These are phyloP conservation scores for Akanthomyces lecanii DNA, from an alignment of 2,329 filamentous ascomycete species.

Conservation along the genomic window DNA sequence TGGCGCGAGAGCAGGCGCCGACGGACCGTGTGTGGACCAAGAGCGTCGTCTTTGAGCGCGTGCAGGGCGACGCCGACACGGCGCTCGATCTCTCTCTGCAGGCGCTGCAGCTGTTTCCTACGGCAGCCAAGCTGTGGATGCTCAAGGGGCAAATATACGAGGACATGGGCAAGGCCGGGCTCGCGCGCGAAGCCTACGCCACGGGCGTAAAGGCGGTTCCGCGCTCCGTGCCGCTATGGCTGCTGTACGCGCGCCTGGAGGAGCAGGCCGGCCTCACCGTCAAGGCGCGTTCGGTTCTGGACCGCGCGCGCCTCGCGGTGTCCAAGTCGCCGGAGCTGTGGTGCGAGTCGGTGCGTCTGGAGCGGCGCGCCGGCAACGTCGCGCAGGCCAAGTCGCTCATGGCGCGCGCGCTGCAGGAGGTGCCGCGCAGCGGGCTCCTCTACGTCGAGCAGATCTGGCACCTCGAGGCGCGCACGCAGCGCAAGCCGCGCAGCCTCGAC, in stretches of 20 bases:
- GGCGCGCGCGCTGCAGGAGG: conserved; percentile 88
- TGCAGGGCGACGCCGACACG: conserved; percentile 71
- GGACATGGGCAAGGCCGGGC: conserved; percentile 68
- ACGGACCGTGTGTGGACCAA: conserved; percentile 98
- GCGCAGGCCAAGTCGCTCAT: conserved; percentile 86
- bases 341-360: conserved; percentile 90
- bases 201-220: conserved; percentile 85
- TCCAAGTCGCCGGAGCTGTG: conserved; percentile 82
- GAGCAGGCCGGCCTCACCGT: conserved; percentile 78
- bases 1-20: conserved; percentile 81
- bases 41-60: conserved; percentile 87
- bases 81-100: conserved; percentile 85
- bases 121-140: conserved; percentile 90
- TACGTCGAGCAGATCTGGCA: conserved; percentile 97
- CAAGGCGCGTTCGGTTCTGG: conserved; percentile 90
- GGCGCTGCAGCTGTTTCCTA: conserved; percentile 80
- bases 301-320: conserved; percentile 81
- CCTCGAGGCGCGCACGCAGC: conserved; percentile 84
- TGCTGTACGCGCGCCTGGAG: conserved; percentile 83
- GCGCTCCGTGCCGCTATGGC: conserved; percentile 80
- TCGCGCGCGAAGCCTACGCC: conserved; percentile 85
- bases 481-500: conserved; percentile 85
- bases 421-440: conserved; percentile 79
- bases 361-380: conserved; percentile 79
- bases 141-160: conserved; percentile 99